Percentiles rank a stretch among this genome's conserved stretches.
These are phyloP conservation scores for Exophiala oligosperma DNA, from an alignment of 2,329 filamentous ascomycete genomes.

Conservation along the genomic window DNA sequence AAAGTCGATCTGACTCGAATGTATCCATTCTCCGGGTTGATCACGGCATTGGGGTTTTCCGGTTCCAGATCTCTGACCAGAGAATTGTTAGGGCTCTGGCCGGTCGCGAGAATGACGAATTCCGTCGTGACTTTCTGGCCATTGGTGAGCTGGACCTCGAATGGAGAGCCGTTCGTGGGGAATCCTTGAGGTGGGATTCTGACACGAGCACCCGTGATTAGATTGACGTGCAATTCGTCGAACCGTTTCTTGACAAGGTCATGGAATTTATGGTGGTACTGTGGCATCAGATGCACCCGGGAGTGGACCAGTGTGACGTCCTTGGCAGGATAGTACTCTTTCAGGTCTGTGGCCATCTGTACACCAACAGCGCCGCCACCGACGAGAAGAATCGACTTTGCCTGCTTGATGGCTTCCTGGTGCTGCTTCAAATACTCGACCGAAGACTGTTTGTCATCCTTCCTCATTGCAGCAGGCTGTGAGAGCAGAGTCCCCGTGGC, in stretches of 20 bases:
- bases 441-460: conserved; percentile 13
- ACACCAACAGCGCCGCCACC: conserved; percentile 54
- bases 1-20: conserved; percentile 58
- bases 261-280: conserved; percentile 21
- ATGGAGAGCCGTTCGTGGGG: conserved; percentile 7
- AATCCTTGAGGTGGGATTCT: conserved; percentile 9
- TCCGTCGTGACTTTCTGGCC: conserved; percentile 31
- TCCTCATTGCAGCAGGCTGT: background rate
- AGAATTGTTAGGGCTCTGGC: conserved; percentile 49
- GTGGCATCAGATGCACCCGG: conserved; percentile 31
- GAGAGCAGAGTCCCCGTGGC: conserved; percentile 52
- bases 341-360: conserved; percentile 52
- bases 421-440: conserved; percentile 13
- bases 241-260: conserved; percentile 15
- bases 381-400: conserved; percentile 46
- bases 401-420: conserved; percentile 40
- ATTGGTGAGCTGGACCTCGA: conserved; percentile 16
- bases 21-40: conserved; percentile 45
- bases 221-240: conserved; percentile 20
- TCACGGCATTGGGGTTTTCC: conserved; percentile 27
- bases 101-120: conserved; percentile 49
- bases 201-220: conserved; percentile 22
- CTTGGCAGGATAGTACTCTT: conserved; percentile 49
- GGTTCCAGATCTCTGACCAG: conserved; percentile 38
- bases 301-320: conserved; percentile 50